A percentile compares a stretch with the other conserved stretches of the same genome.
Evolutionary conservation across 495 filamentous ascomycete species (phyloP).

Genomic region (Mycothermus thermophilus): DNA sequence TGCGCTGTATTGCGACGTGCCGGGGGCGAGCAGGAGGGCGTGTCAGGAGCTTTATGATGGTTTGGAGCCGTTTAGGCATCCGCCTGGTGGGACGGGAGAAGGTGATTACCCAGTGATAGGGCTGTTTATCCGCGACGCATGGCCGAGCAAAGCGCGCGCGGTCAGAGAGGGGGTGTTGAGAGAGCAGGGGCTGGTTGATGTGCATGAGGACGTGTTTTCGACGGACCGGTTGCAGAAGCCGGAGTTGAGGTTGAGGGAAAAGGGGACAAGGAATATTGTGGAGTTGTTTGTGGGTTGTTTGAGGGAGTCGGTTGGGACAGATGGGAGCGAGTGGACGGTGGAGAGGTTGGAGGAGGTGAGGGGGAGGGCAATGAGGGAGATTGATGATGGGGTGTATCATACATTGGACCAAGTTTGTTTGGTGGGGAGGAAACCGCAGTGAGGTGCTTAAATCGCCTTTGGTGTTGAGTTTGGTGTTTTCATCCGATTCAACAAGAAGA

Average conservation of each 20-base stretch:
- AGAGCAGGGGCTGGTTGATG: conserved; percentile 5
- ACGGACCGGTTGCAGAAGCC: conserved; percentile 10
- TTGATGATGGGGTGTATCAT: conserved; percentile 9
- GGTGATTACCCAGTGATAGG: conserved; percentile 7
- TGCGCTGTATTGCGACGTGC: conserved; percentile 3
- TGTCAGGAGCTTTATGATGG: conserved; percentile 8
- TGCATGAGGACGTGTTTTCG: conserved; percentile 12
- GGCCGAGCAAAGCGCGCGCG: no score
- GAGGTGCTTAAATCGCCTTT: no score
- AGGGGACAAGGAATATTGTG: conserved; percentile 9
- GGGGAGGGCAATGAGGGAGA: conserved; percentile 5
- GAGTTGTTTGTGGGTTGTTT: conserved; percentile 9
- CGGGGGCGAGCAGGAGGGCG: conserved; percentile 6
- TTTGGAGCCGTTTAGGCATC: conserved; percentile 5
- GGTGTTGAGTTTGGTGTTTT: no score
- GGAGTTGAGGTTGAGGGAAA: conserved; percentile 6
- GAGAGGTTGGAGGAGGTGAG: conserved; percentile 6
- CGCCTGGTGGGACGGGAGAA: neutral
- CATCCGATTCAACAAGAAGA: no score
- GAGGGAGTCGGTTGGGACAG: conserved; percentile 6
- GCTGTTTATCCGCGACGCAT: conserved; percentile 7
- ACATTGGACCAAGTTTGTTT: conserved; percentile 12
- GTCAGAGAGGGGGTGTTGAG: conserved; percentile 2
- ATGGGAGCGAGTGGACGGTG: conserved; percentile 8
- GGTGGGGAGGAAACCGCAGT: conserved; percentile 4